Conservation (phyloP, 2,329 filamentous ascomycete species). For the Nakataea oryzae region DNA sequence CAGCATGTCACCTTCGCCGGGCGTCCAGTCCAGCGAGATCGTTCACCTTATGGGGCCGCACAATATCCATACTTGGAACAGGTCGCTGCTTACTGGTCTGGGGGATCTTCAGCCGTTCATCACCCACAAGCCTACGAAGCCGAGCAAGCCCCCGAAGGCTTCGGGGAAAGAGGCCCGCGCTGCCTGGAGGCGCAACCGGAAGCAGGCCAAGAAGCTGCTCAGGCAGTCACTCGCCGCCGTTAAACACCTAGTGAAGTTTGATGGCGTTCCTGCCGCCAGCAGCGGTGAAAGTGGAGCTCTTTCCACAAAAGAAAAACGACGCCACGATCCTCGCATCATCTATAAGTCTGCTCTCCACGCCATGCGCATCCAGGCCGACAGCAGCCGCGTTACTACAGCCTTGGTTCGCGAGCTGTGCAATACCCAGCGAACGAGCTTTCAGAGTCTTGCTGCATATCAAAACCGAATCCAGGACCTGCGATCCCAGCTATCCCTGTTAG, state of each 20-base stretch:
- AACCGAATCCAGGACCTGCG: conserved; percentile 5
- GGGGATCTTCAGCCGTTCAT: neutral
- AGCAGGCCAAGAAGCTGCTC: conserved; percentile 7
- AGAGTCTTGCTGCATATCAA: conserved; percentile 10
- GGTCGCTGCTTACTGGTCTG: neutral
- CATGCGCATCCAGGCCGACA: conserved; percentile 6
- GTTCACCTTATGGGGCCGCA: neutral
- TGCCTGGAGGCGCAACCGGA: neutral
- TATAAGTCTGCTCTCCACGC: conserved; percentile 5
- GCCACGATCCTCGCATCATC: conserved; percentile 4
- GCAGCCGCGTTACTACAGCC: conserved; percentile 3
- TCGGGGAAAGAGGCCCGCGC: neutral
- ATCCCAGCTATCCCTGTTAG: conserved; percentile 5
- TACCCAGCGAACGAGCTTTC: conserved; percentile 5
- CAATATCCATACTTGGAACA: neutral
- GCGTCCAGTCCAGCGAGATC: neutral
- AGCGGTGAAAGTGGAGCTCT: neutral
- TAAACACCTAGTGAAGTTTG: neutral
- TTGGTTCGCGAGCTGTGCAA: conserved; percentile 6
- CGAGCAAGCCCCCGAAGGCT: neutral
- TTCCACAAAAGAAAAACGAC: neutral
- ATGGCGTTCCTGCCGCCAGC: neutral
- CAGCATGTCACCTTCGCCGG: neutral
- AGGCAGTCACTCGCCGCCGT: conserved; percentile 4
- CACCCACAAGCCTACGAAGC: neutral